Evolutionary conservation across 1,284 basidiomycete species (phyloP).

Genomic region (Sanghuangporus weigelae): DNA sequence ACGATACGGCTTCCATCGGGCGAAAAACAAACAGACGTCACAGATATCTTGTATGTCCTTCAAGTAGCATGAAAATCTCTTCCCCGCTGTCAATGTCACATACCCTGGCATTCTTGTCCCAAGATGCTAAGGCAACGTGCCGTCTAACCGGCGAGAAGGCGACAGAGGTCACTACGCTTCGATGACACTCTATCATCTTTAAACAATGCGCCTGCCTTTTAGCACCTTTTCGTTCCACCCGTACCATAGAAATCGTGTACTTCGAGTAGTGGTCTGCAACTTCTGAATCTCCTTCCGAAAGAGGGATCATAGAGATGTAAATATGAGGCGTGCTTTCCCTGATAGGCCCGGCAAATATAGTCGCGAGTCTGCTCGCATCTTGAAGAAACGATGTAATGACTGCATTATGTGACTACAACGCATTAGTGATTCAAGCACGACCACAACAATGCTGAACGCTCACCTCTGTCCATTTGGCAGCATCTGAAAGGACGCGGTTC

Average conservation of each 20-base stretch:
- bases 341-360: constrained; percentile 16
- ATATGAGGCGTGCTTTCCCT: constrained; percentile 21
- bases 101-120: background rate
- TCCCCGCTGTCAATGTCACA: background rate
- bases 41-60: background rate
- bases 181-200: background rate
- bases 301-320: constrained; percentile 23
- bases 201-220: background rate
- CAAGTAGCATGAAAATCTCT: background rate
- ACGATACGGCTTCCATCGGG: no score
- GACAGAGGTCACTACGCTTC: background rate
- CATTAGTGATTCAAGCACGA: background rate
- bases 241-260: background rate
- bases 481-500: background rate
- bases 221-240: background rate
- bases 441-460: background rate
- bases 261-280: background rate
- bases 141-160: constrained; percentile 1
- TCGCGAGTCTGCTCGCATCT: constrained; percentile 14
- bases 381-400: background rate
- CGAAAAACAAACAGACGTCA: no score
- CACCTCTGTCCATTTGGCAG: background rate
- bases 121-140: background rate
- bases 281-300: constrained; percentile 16
- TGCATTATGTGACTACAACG: background rate